Conservation (phyloP, 2,329 filamentous ascomycete genomes). For the Monosporascus sp. region DNA sequence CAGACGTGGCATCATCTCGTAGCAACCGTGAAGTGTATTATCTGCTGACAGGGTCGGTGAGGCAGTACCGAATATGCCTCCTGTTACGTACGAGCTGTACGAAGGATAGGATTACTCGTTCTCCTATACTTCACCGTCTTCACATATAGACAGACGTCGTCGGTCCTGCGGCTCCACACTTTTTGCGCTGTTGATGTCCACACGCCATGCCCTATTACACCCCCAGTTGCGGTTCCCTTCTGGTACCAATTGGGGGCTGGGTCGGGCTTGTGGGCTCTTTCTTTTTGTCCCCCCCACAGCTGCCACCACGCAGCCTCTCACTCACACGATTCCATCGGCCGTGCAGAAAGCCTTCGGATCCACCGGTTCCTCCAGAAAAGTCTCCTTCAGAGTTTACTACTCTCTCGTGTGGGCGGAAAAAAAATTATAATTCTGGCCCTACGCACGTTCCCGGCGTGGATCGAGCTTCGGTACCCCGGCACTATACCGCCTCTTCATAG, state of each 20-base stretch:
- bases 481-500: conserved; percentile 27
- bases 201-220: conserved; percentile 15
- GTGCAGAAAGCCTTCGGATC: conserved; percentile 13
- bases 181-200: conserved; percentile 21
- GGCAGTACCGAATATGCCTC: conserved; percentile 20
- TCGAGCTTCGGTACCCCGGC: conserved; percentile 26
- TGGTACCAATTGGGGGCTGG: conserved; percentile 16
- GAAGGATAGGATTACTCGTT: conserved; percentile 14
- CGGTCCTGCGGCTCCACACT: conserved; percentile 22
- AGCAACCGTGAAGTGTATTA: conserved; percentile 4
- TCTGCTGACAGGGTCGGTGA: conserved; percentile 21
- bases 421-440: conserved; percentile 19
- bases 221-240: conserved; percentile 8
- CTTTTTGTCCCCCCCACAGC: conserved; percentile 21
- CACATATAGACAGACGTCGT: conserved; percentile 25
- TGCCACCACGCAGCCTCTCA: conserved; percentile 13
- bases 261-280: conserved; percentile 17
- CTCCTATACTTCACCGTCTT: conserved; percentile 26
- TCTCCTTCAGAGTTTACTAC: conserved; percentile 22
- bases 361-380: conserved; percentile 19
- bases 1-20: neutral
- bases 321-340: neutral
- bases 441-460: conserved; percentile 32
- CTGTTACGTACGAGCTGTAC: conserved; percentile 1
- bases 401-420: conserved; percentile 14